Evolutionary conservation across 257 asterid species (phyloP).

Genomic region (Catharanthus roseus): DNA sequence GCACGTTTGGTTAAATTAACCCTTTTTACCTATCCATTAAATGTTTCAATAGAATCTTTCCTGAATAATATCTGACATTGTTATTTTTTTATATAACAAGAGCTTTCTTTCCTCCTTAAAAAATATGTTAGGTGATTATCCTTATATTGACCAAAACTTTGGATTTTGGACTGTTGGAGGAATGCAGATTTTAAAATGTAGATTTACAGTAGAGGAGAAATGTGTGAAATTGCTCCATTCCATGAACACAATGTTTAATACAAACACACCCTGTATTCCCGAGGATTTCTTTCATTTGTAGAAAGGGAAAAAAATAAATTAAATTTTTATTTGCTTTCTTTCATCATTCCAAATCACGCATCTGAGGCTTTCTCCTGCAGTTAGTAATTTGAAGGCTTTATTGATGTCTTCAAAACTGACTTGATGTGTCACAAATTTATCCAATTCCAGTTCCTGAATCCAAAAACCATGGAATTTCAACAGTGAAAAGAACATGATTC

Average conservation of each 20-base stretch:
- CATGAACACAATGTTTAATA: not conserved
- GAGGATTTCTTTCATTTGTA: not conserved
- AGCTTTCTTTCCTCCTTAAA: no score
- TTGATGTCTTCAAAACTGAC: constrained; percentile 57
- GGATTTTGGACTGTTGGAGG: no score
- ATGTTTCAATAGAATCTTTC: no score
- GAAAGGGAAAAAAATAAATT: not conserved
- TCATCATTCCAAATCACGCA: constrained; percentile 85
- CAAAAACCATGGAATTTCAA: no score
- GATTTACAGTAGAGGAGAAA: not conserved
- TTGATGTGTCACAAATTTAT: constrained; percentile 80
- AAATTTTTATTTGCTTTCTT: not conserved
- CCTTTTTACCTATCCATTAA: no score
- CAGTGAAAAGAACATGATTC: no score
- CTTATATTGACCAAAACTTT: no score
- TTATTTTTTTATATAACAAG: no score
- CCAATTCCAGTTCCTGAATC: constrained; percentile 58
- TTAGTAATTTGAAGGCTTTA: constrained; percentile 61
- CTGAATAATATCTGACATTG: no score
- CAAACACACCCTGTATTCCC: not conserved
- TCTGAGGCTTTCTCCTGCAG: constrained; percentile 67
- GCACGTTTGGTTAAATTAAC: no score
- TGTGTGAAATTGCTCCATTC: not conserved
- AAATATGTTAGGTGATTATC: no score
- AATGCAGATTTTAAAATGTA: no score